Base-by-base conservation (phyloP, 2,329 filamentous ascomycete species). In the Fusarium albidum region DNA sequence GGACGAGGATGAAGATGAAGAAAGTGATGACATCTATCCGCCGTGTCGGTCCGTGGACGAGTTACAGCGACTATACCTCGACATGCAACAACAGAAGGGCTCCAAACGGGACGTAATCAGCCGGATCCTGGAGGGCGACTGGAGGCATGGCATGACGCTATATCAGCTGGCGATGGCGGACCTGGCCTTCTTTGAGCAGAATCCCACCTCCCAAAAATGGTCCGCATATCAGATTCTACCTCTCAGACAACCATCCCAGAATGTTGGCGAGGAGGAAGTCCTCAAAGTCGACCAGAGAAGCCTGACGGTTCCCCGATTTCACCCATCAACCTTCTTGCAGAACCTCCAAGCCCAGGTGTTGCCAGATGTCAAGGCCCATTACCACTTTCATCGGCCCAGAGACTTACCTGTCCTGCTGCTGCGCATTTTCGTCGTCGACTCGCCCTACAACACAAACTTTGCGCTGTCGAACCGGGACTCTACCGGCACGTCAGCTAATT, bases 361-460 rank as follows among this genome's bases (percentile, higher is more conserved):
- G 2, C 90, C 91, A 1, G 82, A 95, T 52, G 84, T 93, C 63
- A 96, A 95, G 71, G 89, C 90, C 6, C 90, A 96, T 72, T 95
- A 91, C 71, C 88, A 91, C 64, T 84, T 95, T 55, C 86, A 89
- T 61, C 84, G 88, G n/a, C 88, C 90, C 46, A 79, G 82, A 46
- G 79, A 81, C 2, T 77, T 89, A n/a, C 85, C 90, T 0, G 76
- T 95, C 5, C 81, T 90, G 1, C 79, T 95, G 21, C 75, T 96
- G n/a, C 86, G 91, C 43, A 86, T 96, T 38, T 90, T 92, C 66
- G 84, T 93, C 52, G 77, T 92, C 57, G 89, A 95, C 69, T 91
- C 90, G 1, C 91, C 91, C 0, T 96, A 96, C 70, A 89, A 88
- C 62, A 85, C 83, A 13, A 75, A 77, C 31, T 74, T 84, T 13